Evolutionary conservation across 169 alveolate genomes (phyloP).

Genomic region (Plasmodium fragile): DNA sequence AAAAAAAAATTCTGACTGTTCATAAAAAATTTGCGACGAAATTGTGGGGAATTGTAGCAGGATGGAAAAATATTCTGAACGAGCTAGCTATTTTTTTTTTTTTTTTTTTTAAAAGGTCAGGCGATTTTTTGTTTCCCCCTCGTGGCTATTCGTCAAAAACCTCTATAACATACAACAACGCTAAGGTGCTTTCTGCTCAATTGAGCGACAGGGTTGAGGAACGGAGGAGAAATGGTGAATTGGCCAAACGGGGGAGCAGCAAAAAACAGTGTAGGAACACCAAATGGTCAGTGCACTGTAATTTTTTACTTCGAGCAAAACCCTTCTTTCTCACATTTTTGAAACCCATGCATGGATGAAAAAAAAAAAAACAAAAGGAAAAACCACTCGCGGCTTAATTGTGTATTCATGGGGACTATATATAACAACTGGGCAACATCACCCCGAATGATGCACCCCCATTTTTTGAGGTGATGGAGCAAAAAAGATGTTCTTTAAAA

Average conservation of each 20-base stretch:
- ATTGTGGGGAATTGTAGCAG: background rate
- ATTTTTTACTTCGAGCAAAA: background rate
- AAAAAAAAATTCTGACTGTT: background rate
- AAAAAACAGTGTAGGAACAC: background rate
- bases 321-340: background rate
- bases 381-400: background rate
- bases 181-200: background rate
- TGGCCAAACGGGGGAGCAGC: background rate
- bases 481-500: background rate
- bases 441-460: background rate
- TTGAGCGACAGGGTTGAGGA: background rate
- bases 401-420: background rate
- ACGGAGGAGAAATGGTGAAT: background rate
- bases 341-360: background rate
- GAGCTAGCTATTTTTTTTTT: background rate
- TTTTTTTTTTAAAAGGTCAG: background rate
- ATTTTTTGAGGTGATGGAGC: background rate
- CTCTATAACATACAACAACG: slow-evolving; percentile 5
- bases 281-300: background rate
- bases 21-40: background rate
- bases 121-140: background rate
- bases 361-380: background rate
- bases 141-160: background rate
- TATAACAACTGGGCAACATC: background rate
- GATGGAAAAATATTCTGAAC: background rate